phyloP scores from a whole-genome alignment of 805 yeast genomes.

The Torulaspora gathmanii region DNA sequence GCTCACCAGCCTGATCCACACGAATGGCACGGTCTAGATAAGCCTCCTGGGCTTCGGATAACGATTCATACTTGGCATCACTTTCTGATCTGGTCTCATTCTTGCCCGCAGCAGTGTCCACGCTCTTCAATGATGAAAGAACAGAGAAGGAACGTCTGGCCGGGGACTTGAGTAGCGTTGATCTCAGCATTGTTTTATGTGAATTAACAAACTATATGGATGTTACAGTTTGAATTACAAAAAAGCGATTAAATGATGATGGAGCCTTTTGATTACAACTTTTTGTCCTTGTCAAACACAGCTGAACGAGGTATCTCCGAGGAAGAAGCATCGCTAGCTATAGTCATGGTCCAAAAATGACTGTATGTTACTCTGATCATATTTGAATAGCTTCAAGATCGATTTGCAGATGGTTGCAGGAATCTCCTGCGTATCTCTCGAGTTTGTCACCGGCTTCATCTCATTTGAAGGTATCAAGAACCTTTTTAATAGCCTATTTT shows the following conservation, averaged over 20 bases:
- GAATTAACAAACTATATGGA: neutral
- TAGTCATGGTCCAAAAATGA: constrained; percentile 24
- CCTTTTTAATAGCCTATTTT: constrained; percentile 45
- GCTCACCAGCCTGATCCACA: constrained; percentile 97
- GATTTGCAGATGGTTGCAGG: constrained; percentile 46
- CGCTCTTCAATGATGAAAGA: constrained; percentile 14
- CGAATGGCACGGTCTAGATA: constrained; percentile 70
- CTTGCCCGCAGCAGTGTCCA: neutral
- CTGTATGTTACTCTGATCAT: constrained; percentile 14
- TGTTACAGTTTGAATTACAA: constrained; percentile 1
- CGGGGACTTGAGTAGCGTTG: neutral
- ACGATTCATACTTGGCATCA: constrained; percentile 23
- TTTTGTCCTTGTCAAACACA: neutral
- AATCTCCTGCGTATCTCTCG: constrained; percentile 59
- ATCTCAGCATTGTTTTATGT: constrained; percentile 5
- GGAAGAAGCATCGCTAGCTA: neutral
- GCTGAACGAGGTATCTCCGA: neutral
- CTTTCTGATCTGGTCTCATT: neutral
- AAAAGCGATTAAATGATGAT: neutral
- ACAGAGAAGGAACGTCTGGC: constrained; percentile 15
- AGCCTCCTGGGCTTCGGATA: constrained; percentile 56
- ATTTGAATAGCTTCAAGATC: constrained; percentile 44
- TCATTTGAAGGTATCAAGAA: constrained; percentile 45
- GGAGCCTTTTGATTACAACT: neutral
- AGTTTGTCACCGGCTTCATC: constrained; percentile 49